Evolutionary conservation across 2,329 filamentous ascomycete species (phyloP), one percentile per base, ranked within the genome.

Genomic region (Pseudogymnoascus sp.): DNA sequence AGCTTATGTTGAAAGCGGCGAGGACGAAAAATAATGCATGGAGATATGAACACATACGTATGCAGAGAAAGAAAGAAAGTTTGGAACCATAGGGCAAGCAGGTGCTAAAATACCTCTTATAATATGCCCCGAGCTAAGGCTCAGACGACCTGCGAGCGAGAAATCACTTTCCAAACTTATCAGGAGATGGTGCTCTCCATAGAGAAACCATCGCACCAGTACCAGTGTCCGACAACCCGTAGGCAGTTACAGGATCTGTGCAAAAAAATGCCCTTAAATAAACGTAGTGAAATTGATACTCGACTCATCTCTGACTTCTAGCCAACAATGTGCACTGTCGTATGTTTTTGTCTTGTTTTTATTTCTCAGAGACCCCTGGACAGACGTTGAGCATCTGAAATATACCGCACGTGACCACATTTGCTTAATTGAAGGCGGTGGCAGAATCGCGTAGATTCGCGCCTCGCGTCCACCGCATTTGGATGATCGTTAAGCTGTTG

Each of bases 401-500:
- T 16, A 30, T 16, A n/a, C 8, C 7, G 6, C 43, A 50, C 43
- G 43, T 50, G 43, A 30, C 8, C n/a, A 12, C 12, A 30, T 50
- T 18, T 60, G 35, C 58, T 39, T 34, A 60, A 47, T 34, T 60
- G 37, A 60, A 35, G 22, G 50, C 59, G 35, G 35, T 54, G 43
- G 43, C 57, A 35, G 57, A 35, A 58, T 58, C 57, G 57, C 57
- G 57, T 58, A 58, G 32, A 37, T 58, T 58, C 57, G 57, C 57
- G 57, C 32, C 28, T 58, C 57, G 57, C 57, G 57, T 58, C 57
- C 14, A 35, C 18, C 62, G 34, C 20, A 25, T 60, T 35, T 61
- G 60, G 38, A 35, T 35, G 28, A 59, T 50, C 30, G 61, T 61
- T 39, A 62, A 61, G 41, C 25, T 18, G 43, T 14, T 47, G n/a